These are phyloP conservation scores for Kodamaea ohmeri DNA, from an alignment of 1,139 yeast genomes.

Conservation along the genomic window DNA sequence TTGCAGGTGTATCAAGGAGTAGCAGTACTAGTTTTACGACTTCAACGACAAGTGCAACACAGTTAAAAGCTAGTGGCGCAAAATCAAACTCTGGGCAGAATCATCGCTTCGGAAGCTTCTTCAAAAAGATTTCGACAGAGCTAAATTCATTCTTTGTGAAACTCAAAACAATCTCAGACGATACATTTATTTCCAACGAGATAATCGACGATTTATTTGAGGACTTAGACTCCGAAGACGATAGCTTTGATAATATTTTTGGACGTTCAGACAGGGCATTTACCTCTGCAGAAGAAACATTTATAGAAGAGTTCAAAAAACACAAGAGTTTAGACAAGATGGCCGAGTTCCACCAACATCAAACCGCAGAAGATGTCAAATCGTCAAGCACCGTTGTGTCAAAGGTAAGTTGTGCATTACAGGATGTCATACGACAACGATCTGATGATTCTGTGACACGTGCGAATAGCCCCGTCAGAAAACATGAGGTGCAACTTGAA, in stretches of 20 bases:
- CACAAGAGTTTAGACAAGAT: conserved; percentile 37
- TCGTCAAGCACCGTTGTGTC: conserved; percentile 23
- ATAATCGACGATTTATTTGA: conserved; percentile 43
- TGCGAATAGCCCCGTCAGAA: conserved; percentile 7
- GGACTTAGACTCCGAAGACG: conserved; percentile 31
- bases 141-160: conserved; percentile 33
- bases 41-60: conserved; percentile 1
- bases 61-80: conserved; percentile 1
- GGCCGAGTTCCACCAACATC: conserved; percentile 23
- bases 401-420: conserved; percentile 20
- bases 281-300: conserved; percentile 33
- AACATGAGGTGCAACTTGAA: conserved; percentile 1
- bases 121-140: conserved; percentile 35
- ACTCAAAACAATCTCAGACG: conserved; percentile 41
- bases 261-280: conserved; percentile 22
- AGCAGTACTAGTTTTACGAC: conserved; percentile 2
- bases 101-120: conserved; percentile 18
- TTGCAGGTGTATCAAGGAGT: conserved; percentile 3
- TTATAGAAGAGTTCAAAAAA: conserved; percentile 34
- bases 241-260: conserved; percentile 22
- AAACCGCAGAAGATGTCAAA: conserved; percentile 20
- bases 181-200: conserved; percentile 41
- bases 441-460: conserved; percentile 11
- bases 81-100: background rate
- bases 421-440: conserved; percentile 28